Conservation (phyloP, 2,329 filamentous ascomycete species). For the Fusarium albosuccineum region DNA sequence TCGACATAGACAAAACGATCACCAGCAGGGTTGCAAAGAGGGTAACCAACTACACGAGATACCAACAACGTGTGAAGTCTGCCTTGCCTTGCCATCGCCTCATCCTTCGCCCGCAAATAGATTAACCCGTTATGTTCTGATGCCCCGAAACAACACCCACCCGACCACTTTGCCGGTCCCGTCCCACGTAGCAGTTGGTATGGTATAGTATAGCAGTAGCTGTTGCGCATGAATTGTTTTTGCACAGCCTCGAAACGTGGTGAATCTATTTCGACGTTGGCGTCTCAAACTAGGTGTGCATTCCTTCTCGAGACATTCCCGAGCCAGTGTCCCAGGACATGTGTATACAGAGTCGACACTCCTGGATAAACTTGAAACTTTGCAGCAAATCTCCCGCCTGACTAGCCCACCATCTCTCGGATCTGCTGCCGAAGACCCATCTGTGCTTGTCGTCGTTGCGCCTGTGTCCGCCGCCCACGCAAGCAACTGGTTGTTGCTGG, state of each 20-base stretch:
- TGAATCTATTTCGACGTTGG: no score
- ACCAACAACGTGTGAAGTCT: conserved; percentile 3
- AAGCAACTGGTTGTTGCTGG: no score
- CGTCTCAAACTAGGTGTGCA: no score
- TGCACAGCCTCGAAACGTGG: no score
- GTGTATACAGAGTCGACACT: not conserved
- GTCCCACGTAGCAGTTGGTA: no score
- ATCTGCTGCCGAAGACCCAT: not conserved
- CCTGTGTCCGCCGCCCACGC: not conserved
- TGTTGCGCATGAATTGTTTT: no score
- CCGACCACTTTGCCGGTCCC: no score
- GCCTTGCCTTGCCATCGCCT: not conserved
- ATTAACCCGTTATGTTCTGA: not conserved
- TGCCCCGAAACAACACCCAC: no score
- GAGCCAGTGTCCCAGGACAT: no score
- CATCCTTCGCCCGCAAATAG: not conserved
- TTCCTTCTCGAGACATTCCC: no score
- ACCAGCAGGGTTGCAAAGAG: conserved; percentile 15
- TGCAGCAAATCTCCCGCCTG: conserved; percentile 2
- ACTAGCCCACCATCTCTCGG: not conserved
- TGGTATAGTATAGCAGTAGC: no score
- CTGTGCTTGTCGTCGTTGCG: not conserved
- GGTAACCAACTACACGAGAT: conserved; percentile 16
- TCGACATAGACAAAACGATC: conserved; percentile 34
- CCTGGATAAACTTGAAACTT: conserved; percentile 3